Evolutionary conservation across 805 yeast species (phyloP), one percentile per base, ranked within the genome.

Genomic region (Yarrowia sp.): DNA sequence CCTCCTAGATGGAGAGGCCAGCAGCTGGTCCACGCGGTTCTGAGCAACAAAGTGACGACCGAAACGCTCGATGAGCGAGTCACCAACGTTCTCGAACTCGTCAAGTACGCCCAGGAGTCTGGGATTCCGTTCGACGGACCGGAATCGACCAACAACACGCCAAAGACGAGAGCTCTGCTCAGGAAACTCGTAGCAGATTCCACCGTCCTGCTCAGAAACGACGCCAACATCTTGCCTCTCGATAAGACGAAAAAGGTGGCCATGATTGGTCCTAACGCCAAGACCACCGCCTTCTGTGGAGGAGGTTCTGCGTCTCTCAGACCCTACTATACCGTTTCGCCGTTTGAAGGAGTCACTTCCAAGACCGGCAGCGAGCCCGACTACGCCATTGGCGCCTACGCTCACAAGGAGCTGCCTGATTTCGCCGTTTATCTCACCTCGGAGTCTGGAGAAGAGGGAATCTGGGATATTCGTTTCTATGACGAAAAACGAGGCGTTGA

Each of bases 231-330:
- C 3, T 76, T 85, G 68, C 90, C 90, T 1, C 77, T 87, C 58
- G 72, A 77, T 46, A 81, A 79, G 70, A 68, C 72, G 8, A 80
- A 80, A 56, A 79, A 73, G 12, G 78, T 81, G 40, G 84, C 85
- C 1, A 82, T 87, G 19, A 83, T 87, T 72, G 91, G 90, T 3
- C 88, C 89, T 43, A 85, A 84, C 70, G 88, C 85, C 34, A 83
- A 80, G 70, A 75, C 73, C 55, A 78, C 85, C 8, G 80, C 82
- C 46, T 83, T 79, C 69, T 82, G 85, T 30, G 89, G 90, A 68
- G 90, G 90, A 70, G 90, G 90, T 9, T 85, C 88, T 20, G 88
- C 89, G 43, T 78, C 85, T 12, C 76, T 84, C 70, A 75, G 76
- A 24, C 81, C 86, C 5, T 80, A 83, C 72, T 83, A 84, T 73